These are phyloP conservation scores for Stachybotrys chlorohalonatus DNA, from an alignment of 2,329 filamentous ascomycete genomes.

Conservation along the genomic window DNA sequence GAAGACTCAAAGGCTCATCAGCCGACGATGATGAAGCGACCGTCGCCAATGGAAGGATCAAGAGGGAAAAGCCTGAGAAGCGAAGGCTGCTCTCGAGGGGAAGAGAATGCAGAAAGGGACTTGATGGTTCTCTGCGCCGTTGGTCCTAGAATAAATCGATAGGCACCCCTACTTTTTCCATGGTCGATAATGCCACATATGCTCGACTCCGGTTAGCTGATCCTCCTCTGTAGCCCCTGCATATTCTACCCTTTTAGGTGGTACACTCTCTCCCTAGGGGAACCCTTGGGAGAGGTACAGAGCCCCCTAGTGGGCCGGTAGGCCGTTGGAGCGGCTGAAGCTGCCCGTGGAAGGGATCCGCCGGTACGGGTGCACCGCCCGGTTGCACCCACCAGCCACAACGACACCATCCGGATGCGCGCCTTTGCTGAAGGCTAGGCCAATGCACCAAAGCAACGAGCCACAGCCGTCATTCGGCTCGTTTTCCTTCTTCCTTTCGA, in stretches of 20 bases:
- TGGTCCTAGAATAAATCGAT: slow-evolving; percentile 7
- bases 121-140: slow-evolving; percentile 5
- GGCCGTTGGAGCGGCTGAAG: too few relatives aligned
- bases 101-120: slow-evolving; percentile 10
- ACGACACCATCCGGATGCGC: neutral
- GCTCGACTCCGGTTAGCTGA: slow-evolving; percentile 7
- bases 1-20: slow-evolving; percentile 17
- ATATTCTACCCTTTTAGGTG: neutral
- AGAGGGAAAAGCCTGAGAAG: slow-evolving; percentile 10
- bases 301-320: too few relatives aligned
- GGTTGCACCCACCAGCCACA: neutral
- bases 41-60: slow-evolving; percentile 13
- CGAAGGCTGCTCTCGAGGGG: slow-evolving; percentile 7
- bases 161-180: neutral
- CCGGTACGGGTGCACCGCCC: too few relatives aligned
- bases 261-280: neutral
- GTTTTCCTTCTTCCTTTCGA: neutral
- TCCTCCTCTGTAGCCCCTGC: neutral
- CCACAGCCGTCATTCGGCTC: neutral
- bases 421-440: neutral
- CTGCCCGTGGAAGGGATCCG: too few relatives aligned
- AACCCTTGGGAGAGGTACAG: too few relatives aligned
- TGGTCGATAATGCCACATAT: slow-evolving; percentile 17
- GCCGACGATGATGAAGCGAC: slow-evolving; percentile 9
- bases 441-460: neutral